These are phyloP conservation scores for Clitopilus passeckerianus DNA, from an alignment of 768 basidiomycete genomes.

Conservation along the genomic window DNA sequence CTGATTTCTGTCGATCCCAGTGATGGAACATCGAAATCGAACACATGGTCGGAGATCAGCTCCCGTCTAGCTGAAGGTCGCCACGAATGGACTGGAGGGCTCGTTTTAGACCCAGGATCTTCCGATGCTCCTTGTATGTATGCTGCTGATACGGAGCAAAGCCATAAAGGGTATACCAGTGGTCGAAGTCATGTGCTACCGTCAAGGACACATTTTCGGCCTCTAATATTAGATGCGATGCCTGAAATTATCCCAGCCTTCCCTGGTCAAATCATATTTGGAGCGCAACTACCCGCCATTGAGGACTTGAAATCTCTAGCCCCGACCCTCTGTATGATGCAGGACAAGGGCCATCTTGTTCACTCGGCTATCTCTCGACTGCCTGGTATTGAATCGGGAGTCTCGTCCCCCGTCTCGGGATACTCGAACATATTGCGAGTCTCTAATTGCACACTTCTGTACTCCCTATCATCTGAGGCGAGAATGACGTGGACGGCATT, in stretches of 20 bases:
- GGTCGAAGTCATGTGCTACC: too few relatives aligned
- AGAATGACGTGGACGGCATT: background rate
- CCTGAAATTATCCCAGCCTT: background rate
- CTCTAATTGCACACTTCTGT: background rate
- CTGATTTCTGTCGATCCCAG: slow-evolving; percentile 13
- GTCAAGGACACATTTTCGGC: background rate
- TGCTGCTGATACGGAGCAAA: too few relatives aligned
- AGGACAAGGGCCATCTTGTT: slow-evolving; percentile 2
- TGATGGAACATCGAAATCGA: slow-evolving; percentile 15
- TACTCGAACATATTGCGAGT: too few relatives aligned
- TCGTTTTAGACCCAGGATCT: background rate
- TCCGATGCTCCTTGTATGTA: background rate
- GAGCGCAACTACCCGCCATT: background rate
- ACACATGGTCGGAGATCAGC: slow-evolving; percentile 13
- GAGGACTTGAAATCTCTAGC: background rate
- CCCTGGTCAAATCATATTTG: background rate
- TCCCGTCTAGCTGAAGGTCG: too few relatives aligned
- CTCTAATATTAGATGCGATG: background rate
- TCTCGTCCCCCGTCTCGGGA: background rate
- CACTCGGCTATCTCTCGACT: background rate
- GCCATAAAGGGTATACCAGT: too few relatives aligned
- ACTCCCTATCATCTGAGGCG: background rate
- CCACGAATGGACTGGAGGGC: background rate
- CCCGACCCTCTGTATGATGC: background rate
- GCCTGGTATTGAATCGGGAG: background rate